Evolutionary conservation across 2,329 filamentous ascomycete species (phyloP), one percentile per base, ranked within the genome.

Genomic region (Xylaria sp.): DNA sequence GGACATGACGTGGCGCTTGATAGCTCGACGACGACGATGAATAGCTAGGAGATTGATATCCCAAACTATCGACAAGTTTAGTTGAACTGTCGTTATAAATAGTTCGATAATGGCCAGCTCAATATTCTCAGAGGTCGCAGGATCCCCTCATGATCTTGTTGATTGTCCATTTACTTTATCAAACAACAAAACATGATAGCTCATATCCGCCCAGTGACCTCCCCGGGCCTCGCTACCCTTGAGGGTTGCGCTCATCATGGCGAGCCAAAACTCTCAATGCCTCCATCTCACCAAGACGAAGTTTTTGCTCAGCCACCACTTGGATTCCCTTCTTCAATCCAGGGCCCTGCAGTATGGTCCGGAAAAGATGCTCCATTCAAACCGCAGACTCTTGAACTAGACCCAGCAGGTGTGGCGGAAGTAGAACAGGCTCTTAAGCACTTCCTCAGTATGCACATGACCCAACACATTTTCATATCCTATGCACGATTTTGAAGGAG

Each of bases 381-480:
- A 16, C 48, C 59, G 10, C 73, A 73, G 40, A 68, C 61, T 18
- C 54, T 76, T 23, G 50, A 72, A 6, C 61, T 81, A 18, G 42
- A 40, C 27, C 35, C 58, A 9, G 48, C 68, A 1, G 74, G 73
- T n/a, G 25, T 77, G 35, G 21, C 69, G 18, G 77, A 75, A 37
- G 54, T 79, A 53, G 70, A 75, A 12, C 48, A 63, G 16, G 74
- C 73, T 12, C 65, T 78, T 2, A 63, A 72, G 12, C 58, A 32
- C 6, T 80, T 79, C 65, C 73, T 76, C 29, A 23, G 69, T 71
- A 67, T 37, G 67, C 40, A 60, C 27, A 63, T 40, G 50, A 75
- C 76, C n/a, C 23, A 27, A 60, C 18, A 60, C 60, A 50, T 23
- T 44, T 60, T 53, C 60, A 73, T 68, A 51, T 68, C 65, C 13